These are phyloP conservation scores for Forsythia suspensa DNA, from an alignment of 257 asterid species.

Conservation along the genomic window DNA sequence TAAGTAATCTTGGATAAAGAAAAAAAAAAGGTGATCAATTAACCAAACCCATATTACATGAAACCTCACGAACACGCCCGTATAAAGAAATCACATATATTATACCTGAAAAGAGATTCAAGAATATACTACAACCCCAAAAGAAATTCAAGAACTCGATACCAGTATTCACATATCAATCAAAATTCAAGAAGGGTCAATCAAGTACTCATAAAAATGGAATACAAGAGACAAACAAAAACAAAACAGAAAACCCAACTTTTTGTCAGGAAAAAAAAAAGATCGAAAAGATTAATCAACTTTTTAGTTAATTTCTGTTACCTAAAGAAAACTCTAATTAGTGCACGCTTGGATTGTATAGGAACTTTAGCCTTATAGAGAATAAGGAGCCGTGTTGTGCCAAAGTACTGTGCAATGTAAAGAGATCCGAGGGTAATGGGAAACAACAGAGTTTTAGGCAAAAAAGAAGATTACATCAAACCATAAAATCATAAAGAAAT, in stretches of 20 bases:
- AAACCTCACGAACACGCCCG: too few species aligned
- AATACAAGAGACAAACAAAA: background rate
- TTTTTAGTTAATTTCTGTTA: background rate
- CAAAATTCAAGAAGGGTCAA: background rate
- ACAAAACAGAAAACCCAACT: background rate
- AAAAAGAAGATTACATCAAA: background rate
- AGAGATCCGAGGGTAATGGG: background rate
- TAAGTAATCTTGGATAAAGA: background rate
- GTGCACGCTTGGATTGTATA: background rate
- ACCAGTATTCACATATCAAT: background rate
- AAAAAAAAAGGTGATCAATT: background rate
- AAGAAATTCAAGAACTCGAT: background rate
- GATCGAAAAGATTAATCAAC: background rate
- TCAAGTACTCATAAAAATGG: too few species aligned
- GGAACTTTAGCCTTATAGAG: background rate
- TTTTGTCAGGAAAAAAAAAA: background rate
- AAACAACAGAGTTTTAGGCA: background rate
- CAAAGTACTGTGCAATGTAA: background rate
- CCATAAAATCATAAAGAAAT: background rate
- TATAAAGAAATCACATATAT: background rate
- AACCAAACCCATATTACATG: background rate
- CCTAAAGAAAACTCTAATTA: background rate
- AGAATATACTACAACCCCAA: too few species aligned
- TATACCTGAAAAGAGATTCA: background rate
- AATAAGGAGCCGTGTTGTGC: background rate